Evolutionary conservation across 371 early-diverging fungal species (phyloP), one percentile per base, ranked within the genome.

Genomic region (Batkoa obscura): DNA sequence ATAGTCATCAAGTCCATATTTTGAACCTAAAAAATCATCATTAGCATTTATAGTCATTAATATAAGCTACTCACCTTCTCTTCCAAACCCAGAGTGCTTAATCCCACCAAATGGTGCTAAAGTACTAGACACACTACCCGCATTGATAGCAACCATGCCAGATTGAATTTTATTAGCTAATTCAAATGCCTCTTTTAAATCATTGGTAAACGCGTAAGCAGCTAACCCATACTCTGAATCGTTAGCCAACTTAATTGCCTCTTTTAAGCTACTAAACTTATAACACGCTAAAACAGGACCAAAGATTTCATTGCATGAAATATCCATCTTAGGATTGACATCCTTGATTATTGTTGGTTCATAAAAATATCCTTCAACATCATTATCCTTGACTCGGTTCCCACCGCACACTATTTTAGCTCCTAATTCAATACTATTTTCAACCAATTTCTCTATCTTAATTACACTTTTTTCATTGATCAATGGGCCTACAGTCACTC

Each of bases 141-240:
- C 78, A 63, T 93, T 93, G 33, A 88, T 81, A 34, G 90, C 92
- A 3, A 93, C 88, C 86, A 92, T 90, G 56, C 93, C 93, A 1
- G 76, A 72, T 59, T 90, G 83, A 52, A 92, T 58, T 10, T 68
- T 71, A 66, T 89, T 88, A 15, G 88, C 77, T 1, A 92, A 83
- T 1, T 85, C 73, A 76, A 80, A 84, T 62, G 82, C 71, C 5
- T 89, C 75, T 3, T 77, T 69, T 31, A 88, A 63, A 56, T 84
- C 81, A 32, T 77, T 70, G 50, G 84, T 79, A 65, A 74, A 92
- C 61, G 88, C 79, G 71, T 91, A 92, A 6, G 78, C 81, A 1
- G 90, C 87, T 52, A 92, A 65, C 3, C 93, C 93, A 43, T 78
- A 80, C 2, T 68, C 62, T 0, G 81, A 79, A 57, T 68, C 64